Evolutionary conservation across 257 asterid genomes (phyloP), one percentile per base, ranked within the genome.

Genomic region (Rhazya stricta): DNA sequence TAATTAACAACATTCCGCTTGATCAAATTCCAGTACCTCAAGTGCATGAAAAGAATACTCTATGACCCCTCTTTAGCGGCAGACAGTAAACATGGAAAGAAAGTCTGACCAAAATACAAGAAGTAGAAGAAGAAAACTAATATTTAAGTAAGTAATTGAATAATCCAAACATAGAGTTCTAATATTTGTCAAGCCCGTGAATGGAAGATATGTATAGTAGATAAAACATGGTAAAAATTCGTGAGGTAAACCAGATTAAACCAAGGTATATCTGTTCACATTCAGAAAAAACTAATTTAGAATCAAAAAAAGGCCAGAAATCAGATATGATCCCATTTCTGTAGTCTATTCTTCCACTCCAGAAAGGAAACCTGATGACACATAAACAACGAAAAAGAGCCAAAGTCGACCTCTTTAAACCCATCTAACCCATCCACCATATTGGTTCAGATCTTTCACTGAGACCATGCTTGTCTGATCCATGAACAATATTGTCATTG

Each of bases 1-100:
- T 12, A 68, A 19, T 30, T 27, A 8, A 30, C 34, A 51, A 48
- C 25, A 23, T 36, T 27, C 43, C 34, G 51, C 54, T 25, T 36
- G 43, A 61, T 67, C 62, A 77, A 58, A 48, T 50, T 76, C 67
- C 43, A 57, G 34, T 4, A 60, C 36, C 27, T 70, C 32, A 15
- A 34, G 25, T 36, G 19, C 39, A 68, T 69, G 61, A 34, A 53
- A 74, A 63, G 25, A 43, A 27, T 18, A 12, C 23, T 23, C 1
- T 30, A 69, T 15, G 12, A 69, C 5, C 71, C 46, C 29, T 43
- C 57, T 15, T n/a, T 12, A 9, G 1, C 37, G 43, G 37, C 5
- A 0, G 13, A 60, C 7, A 30, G 67, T 29, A 29, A 60, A 30
- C 39, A 30, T 16, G 25, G 25, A 32, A 51, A 32, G 25, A 32